phyloP scores from a whole-genome alignment of 2,329 filamentous ascomycete species.

The Talaromyces pinophilus region DNA sequence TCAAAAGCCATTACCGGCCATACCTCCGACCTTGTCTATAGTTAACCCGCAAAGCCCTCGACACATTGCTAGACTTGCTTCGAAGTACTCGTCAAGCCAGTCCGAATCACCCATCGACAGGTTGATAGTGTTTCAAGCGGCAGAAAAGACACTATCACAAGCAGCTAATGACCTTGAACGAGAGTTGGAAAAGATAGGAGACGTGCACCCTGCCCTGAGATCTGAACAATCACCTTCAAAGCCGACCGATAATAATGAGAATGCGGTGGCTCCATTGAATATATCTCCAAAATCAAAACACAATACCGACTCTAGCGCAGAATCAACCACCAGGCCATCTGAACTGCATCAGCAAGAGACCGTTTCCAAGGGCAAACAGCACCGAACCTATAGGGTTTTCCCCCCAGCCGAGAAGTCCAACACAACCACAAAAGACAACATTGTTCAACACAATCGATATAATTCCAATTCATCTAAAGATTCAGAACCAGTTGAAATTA shows the following conservation, averaged over 20 bases:
- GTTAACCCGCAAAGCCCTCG: conserved; percentile 17
- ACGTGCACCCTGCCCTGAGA: conserved; percentile 13
- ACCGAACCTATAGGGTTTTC: conserved; percentile 12
- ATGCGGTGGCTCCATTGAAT: conserved; percentile 12
- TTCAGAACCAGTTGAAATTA: background rate
- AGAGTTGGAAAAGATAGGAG: conserved; percentile 32
- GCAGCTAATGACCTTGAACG: conserved; percentile 42
- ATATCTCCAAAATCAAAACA: conserved; percentile 6
- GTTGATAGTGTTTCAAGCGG: conserved; percentile 8
- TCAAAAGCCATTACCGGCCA: conserved; percentile 46
- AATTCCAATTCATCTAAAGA: conserved; percentile 5
- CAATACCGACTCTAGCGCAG: background rate
- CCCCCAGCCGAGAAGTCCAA: background rate
- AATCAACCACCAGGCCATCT: background rate
- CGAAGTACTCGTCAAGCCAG: conserved; percentile 15
- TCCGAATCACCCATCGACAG: conserved; percentile 10
- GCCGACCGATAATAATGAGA: background rate
- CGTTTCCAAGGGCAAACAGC: background rate
- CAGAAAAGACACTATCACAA: conserved; percentile 32
- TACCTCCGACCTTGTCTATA: conserved; percentile 27
- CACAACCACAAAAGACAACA: background rate
- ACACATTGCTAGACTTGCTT: conserved; percentile 17
- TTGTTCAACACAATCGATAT: background rate
- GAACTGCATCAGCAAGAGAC: background rate
- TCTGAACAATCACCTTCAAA: background rate